Base-by-base conservation (phyloP, 2,329 filamentous ascomycete species). In the Epichloe elymi region DNA sequence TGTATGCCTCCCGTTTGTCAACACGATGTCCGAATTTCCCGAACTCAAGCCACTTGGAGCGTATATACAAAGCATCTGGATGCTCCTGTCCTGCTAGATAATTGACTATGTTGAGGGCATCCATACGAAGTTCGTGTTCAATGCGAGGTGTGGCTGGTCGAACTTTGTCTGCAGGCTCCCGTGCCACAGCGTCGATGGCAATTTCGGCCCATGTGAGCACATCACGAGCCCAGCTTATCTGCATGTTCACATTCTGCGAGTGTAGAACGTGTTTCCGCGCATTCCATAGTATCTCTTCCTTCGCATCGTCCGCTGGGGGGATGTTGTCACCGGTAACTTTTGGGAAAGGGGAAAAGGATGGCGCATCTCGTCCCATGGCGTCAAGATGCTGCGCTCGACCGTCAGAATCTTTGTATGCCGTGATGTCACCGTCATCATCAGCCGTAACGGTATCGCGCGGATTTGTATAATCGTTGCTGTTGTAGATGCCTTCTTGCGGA, bases 11-110 rank as follows among this genome's bases (percentile, higher is more conserved):
- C 61, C 91, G 90, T 71, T 95, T 95, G 72, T 98, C 93, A 54
- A 89, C 76, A 30, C 89, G 82, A 66, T 85, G 82, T 39, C 88
- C 89, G 63, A 96, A 97, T 64, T 95, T 95, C 59, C 93, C 93
- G 74, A 97, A 98, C 65, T 98, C 93, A 48, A 95, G 75, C 93
- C 93, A 98, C 77, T 95, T 96, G 53, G 89, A 88, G 60, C 83
- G 83, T 73, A 97, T 88, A 65, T 97, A 98, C 58, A 94, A 82
- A 23, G 93, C 93, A 63, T 93, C 89, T 23, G 93, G 93, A 60
- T 98, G 93, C 56, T 85, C 82, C 66, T 98, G 93, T 49, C 90
- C 85, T 23, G 91, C 86, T 37, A 98, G 74, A 65, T 96, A 96
- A 51, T 78, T 79, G 59, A 96, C 85, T 55, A 98, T 93, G 63